Evolutionary conservation across 148 eudicot species (phyloP), one percentile per base, ranked within the genome.

Genomic region (Euryodendron excelsum): DNA sequence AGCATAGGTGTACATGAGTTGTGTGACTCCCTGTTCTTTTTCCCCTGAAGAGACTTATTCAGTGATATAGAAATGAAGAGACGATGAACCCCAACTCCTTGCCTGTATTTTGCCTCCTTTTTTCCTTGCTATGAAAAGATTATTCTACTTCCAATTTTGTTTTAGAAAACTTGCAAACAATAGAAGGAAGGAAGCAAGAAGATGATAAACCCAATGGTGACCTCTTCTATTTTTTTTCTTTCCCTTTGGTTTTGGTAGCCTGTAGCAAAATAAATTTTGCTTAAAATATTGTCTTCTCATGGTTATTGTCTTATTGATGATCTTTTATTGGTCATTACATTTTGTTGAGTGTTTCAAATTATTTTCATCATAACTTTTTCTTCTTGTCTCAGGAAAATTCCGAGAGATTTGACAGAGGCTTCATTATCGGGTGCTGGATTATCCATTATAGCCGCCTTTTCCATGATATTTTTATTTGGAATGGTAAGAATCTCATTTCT

Each of bases 341-440:
- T 73, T 21, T 79, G 20, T 48, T 73, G 30, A 3, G 21, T 47
- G 33, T 9, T 72, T 27, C 65, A 48, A 63, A 48, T 71, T 30
- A 15, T 27, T 28, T 71, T 30, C 27, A 6, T 31, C 55, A 37
- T 8, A 20, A 12, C 1, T 34, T 1, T 60, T 60, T 60, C 1
- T 20, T 18, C 78, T 5, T 65, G 31, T 34, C 25, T 65, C 97
- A 95, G 99, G 86, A 95, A 95, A 87, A 95, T 93, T 82, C 99
- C 99, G 17, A 85, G 99, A 82, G 99, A 95, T 88, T 90, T 95
- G 86, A 95, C 99, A 37, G 99, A 95, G 78, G 99, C 99, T 82
- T 91, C 99, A 55, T 78, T 93, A 68, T 91, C 97, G 52, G 97
- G 97, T 84, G 99, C 99, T 77, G 99, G 99, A 77, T 84, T 95